Percentiles rank a stretch among this genome's conserved stretches.
phyloP scores from a whole-genome alignment of 345 rosid genomes.

The Limnanthes douglasii region DNA sequence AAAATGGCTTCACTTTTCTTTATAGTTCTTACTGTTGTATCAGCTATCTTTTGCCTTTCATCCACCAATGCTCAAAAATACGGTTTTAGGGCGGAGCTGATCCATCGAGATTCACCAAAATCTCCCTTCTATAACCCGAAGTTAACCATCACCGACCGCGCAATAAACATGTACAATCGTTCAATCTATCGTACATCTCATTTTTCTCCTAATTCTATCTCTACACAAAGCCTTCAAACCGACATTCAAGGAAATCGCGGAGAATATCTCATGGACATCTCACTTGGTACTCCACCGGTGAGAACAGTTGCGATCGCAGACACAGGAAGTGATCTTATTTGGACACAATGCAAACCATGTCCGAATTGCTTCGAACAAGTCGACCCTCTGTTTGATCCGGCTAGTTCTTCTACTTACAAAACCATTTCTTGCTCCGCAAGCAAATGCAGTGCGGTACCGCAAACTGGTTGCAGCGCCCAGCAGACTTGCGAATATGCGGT shows the following conservation, averaged over 20 bases:
- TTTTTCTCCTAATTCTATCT: neutral
- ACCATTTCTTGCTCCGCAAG: conserved; percentile 18
- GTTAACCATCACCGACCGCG: conserved; percentile 16
- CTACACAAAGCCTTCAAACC: conserved; percentile 17
- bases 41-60: neutral
- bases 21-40: too few relatives aligned
- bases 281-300: conserved; percentile 36
- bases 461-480: neutral
- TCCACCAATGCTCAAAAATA: conserved; percentile 4
- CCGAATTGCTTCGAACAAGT: conserved; percentile 30
- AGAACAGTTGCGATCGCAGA: conserved; percentile 30
- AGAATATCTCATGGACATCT: conserved; percentile 38
- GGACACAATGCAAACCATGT: conserved; percentile 62
- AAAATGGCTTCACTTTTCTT: too few relatives aligned
- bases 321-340: conserved; percentile 47
- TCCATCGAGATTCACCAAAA: conserved; percentile 40
- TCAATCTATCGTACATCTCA: conserved; percentile 30
- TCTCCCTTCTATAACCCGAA: conserved; percentile 34
- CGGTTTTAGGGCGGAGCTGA: conserved; percentile 13
- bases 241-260: conserved; percentile 21
- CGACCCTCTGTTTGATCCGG: conserved; percentile 29
- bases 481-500: conserved; percentile 15
- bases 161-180: conserved; percentile 23
- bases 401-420: conserved; percentile 25
- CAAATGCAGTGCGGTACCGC: conserved; percentile 14